Conservation (phyloP, 345 rosid species). For the Corchorus olitorius region DNA sequence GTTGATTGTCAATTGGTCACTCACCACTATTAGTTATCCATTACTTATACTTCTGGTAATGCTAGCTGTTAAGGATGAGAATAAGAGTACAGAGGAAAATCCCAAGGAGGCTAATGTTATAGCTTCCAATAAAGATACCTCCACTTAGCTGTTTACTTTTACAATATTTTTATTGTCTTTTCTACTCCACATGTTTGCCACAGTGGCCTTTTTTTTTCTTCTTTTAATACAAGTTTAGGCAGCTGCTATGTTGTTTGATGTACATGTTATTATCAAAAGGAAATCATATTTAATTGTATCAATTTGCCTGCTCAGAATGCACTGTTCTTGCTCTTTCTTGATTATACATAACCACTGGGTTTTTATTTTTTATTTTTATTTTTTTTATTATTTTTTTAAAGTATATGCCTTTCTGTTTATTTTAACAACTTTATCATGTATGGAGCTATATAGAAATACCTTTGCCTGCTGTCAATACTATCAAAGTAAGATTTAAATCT, state of each 20-base stretch:
- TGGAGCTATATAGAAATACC: neutral
- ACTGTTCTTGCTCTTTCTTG: neutral
- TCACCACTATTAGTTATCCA: conserved; percentile 79
- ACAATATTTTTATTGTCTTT: neutral
- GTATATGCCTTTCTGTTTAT: neutral
- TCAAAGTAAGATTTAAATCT: neutral
- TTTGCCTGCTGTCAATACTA: neutral
- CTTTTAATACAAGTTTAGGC: neutral
- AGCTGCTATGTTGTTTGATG: neutral
- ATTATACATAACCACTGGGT: neutral
- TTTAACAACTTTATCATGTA: neutral
- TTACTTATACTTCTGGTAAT: conserved; percentile 61
- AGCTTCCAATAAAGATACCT: conserved; percentile 8
- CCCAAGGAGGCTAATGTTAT: neutral
- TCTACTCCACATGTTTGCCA: neutral
- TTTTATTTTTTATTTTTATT: no score
- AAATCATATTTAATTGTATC: neutral
- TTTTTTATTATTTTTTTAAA: no score
- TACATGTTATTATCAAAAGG: neutral
- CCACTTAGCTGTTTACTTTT: neutral
- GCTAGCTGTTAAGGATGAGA: conserved; percentile 70
- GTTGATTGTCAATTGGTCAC: conserved; percentile 75
- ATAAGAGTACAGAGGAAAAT: conserved; percentile 1
- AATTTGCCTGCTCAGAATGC: no score
- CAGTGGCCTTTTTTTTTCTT: neutral